phyloP scores from a whole-genome alignment of 345 rosid species.

The Lepidium africanum region DNA sequence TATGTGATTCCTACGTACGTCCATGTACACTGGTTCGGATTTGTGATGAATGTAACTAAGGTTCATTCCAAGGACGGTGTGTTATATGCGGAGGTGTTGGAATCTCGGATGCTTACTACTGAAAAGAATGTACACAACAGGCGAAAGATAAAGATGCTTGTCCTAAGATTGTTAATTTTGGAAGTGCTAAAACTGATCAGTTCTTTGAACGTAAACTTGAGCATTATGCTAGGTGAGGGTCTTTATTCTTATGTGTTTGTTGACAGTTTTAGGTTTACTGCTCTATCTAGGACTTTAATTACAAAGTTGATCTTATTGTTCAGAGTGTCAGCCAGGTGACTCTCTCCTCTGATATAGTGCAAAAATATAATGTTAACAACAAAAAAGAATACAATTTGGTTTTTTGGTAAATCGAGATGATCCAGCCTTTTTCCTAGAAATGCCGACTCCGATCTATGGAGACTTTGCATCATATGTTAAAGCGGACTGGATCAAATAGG shows the following conservation, averaged over 20 bases:
- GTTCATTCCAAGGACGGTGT: slow-evolving; percentile 66
- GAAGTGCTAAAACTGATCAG: slow-evolving; percentile 58
- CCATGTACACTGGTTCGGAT: slow-evolving; percentile 41
- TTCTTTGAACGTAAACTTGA: slow-evolving; percentile 57
- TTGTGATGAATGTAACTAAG: slow-evolving; percentile 71
- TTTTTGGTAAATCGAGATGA: too few relatives aligned
- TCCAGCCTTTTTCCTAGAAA: too few relatives aligned
- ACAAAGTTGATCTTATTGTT: too few relatives aligned
- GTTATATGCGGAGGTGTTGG: slow-evolving; percentile 67
- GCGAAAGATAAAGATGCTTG: slow-evolving; percentile 68
- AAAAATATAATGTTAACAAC: too few relatives aligned
- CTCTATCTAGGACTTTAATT: too few relatives aligned
- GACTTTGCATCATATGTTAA: not conserved
- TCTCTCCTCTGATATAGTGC: too few relatives aligned
- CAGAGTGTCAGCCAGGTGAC: too few relatives aligned
- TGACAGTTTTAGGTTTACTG: too few relatives aligned
- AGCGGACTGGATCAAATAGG: too few relatives aligned
- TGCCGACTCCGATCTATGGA: too few relatives aligned
- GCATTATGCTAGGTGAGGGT: not conserved
- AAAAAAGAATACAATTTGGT: too few relatives aligned
- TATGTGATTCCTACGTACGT: slow-evolving; percentile 60
- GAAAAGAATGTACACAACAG: slow-evolving; percentile 72
- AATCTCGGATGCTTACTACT: slow-evolving; percentile 62
- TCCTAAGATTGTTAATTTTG: slow-evolving; percentile 56
- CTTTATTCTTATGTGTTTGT: not conserved